Evolutionary conservation across 192 early-diverging fungal species (phyloP).

Genomic region (Anaeromyces robustus): DNA sequence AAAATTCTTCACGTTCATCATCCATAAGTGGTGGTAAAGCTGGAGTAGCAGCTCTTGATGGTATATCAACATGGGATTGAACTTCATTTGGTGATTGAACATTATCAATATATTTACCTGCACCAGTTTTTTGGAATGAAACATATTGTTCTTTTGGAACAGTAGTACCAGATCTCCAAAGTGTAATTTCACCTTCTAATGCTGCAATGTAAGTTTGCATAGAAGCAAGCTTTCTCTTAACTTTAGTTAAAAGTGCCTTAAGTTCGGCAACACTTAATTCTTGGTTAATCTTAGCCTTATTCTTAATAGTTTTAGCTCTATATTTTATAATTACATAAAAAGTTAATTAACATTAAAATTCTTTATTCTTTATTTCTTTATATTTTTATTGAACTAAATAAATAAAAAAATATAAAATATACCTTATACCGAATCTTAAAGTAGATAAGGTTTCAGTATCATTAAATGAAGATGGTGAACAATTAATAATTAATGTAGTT

Average conservation of each 20-base stretch:
- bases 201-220: conserved; percentile 71
- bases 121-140: conserved; percentile 1
- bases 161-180: conserved; percentile 71
- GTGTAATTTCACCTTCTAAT: conserved; percentile 73
- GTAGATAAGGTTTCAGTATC: conserved; percentile 89
- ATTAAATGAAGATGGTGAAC: conserved; percentile 94
- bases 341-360: too few species aligned
- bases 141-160: conserved; percentile 21
- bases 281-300: conserved; percentile 98
- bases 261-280: conserved; percentile 89
- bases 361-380: too few species aligned
- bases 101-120: conserved; percentile 5
- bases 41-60: conserved; percentile 54
- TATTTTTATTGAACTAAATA: too few species aligned
- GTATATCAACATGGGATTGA: conserved; percentile 23
- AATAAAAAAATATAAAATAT: too few species aligned
- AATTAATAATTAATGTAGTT: conserved; percentile 97
- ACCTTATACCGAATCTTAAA: conserved; percentile 84
- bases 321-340: too few species aligned
- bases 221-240: conserved; percentile 60
- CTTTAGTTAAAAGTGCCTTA: conserved; percentile 83
- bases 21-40: conserved; percentile 48
- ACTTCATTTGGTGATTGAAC: conserved; percentile 22
- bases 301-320: conserved; percentile 97
- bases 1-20: conserved; percentile 89